phyloP scores from a whole-genome alignment of 345 rosid genomes.

The Gossypium mustelinum region DNA sequence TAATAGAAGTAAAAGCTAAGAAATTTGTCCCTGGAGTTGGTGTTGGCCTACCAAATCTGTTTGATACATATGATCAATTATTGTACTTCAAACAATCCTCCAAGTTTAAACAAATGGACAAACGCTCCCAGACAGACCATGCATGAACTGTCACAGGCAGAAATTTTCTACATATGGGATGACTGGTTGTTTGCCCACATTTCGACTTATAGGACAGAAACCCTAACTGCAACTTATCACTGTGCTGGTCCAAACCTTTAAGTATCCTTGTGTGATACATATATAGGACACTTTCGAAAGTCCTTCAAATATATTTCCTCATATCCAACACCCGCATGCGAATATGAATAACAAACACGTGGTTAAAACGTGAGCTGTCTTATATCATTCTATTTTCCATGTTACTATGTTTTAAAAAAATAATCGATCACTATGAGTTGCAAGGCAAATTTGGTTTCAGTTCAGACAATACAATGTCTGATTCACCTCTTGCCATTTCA shows the following conservation, averaged over 20 bases:
- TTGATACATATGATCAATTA: constrained; percentile 6
- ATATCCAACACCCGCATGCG: neutral
- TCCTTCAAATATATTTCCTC: no score
- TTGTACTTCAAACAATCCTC: constrained; percentile 3
- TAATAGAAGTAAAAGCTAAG: neutral
- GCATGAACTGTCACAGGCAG: constrained; percentile 3
- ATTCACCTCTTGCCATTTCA: constrained; percentile 24
- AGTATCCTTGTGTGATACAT: neutral
- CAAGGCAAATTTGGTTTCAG: neutral
- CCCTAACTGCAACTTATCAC: neutral
- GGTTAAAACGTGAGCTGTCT: neutral
- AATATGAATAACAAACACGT: neutral
- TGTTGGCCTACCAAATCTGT: constrained; percentile 4
- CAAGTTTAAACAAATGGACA: neutral
- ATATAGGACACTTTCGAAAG: neutral
- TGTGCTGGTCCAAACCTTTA: no score
- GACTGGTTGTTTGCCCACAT: neutral
- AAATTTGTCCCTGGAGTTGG: neutral
- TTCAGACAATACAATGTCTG: neutral
- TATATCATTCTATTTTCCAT: neutral
- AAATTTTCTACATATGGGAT: constrained; percentile 16
- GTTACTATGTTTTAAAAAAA: neutral
- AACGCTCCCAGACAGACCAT: neutral
- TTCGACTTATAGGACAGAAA: neutral
- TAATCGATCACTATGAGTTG: neutral